phyloP scores from a whole-genome alignment of 371 early-diverging fungal species.

The Actinomortierella wolfii region DNA sequence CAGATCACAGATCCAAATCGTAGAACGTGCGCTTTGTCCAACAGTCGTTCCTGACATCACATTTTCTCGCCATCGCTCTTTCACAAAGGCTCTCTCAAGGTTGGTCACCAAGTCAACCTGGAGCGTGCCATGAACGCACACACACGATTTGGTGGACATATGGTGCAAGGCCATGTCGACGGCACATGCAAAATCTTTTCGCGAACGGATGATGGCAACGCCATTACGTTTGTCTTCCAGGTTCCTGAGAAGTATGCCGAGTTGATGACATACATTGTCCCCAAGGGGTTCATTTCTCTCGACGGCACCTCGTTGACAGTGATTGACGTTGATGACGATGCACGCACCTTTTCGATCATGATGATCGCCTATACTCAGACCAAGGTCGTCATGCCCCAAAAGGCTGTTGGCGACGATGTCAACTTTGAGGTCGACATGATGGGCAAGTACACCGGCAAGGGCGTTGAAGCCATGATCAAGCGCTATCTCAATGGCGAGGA shows the following conservation, averaged over 20 bases:
- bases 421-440: conserved; percentile 98
- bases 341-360: conserved; percentile 88
- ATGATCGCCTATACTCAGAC: conserved; percentile 92
- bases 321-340: conserved; percentile 80
- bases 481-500: conserved; percentile 42
- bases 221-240: conserved; percentile 80
- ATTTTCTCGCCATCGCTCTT: not conserved
- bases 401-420: conserved; percentile 76
- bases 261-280: conserved; percentile 83
- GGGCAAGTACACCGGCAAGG: conserved; percentile 92
- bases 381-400: conserved; percentile 81
- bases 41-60: not conserved
- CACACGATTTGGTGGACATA: conserved; percentile 94
- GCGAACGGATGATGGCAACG: conserved; percentile 87
- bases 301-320: conserved; percentile 96
- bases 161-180: conserved; percentile 98
- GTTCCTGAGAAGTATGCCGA: conserved; percentile 58
- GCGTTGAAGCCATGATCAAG: conserved; percentile 63
- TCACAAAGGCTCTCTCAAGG: conserved; percentile 69
- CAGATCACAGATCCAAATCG: too few species aligned
- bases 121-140: conserved; percentile 90
- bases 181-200: conserved; percentile 74
- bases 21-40: not conserved
- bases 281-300: conserved; percentile 93
- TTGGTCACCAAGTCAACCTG: conserved; percentile 85